Evolutionary conservation across 208 protist species (phyloP).

Genomic region (Leishmania aethiopica): DNA sequence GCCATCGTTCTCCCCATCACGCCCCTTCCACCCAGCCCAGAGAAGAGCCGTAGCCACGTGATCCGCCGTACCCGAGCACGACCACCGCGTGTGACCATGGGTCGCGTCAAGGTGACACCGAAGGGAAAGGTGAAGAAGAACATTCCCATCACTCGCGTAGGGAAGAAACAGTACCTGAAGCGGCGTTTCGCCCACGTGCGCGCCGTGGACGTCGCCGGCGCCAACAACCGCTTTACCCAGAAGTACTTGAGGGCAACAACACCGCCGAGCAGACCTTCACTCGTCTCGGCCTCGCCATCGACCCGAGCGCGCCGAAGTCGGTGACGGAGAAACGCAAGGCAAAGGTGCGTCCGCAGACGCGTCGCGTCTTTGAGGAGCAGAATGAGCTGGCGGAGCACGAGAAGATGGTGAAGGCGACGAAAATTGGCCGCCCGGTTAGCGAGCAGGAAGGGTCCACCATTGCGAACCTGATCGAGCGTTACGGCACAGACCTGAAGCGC

Average conservation of each 20-base stretch:
- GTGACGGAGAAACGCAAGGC: conserved; percentile 48
- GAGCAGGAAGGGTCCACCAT: conserved; percentile 81
- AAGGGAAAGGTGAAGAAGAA: conserved; percentile 87
- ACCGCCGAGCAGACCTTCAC: conserved; percentile 84
- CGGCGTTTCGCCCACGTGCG: conserved; percentile 82
- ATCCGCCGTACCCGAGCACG: not conserved
- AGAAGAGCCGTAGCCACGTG: not conserved
- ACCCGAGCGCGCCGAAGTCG: conserved; percentile 53
- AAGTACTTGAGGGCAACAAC: conserved; percentile 72
- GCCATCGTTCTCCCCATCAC: not conserved
- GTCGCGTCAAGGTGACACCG: conserved; percentile 72
- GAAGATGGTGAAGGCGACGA: conserved; percentile 29
- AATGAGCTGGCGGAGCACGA: conserved; percentile 37
- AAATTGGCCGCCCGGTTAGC: conserved; percentile 67
- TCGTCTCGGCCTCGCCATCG: conserved; percentile 65
- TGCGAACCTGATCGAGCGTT: conserved; percentile 63
- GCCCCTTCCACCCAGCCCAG: not conserved
- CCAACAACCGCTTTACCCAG: conserved; percentile 80
- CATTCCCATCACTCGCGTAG: conserved; percentile 86
- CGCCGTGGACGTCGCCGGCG: conserved; percentile 68
- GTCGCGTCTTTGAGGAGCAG: conserved; percentile 60
- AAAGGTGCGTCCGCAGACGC: conserved; percentile 44
- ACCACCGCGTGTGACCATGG: conserved; percentile 33
- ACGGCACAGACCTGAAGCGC: conserved; percentile 79
- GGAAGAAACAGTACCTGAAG: conserved; percentile 85